Base-by-base conservation (phyloP, 257 asterid genomes). In the Apocynum venetum region DNA sequence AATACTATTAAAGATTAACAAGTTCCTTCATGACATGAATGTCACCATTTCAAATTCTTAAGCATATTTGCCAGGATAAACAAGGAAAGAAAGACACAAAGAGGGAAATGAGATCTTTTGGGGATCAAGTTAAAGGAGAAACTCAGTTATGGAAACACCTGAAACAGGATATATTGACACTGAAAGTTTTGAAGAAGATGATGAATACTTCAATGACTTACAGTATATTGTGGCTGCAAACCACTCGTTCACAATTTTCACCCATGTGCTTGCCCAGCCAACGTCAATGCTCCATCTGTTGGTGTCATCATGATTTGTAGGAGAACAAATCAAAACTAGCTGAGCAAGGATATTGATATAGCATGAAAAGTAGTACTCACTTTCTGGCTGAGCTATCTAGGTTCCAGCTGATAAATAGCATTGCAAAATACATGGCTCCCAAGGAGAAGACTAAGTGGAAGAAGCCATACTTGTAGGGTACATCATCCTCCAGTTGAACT, bases 211-310 rank as follows among this genome's bases (percentile, higher is more conserved):
- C 8, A 25, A 70, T 53, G 51, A 86, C 96, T 87, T 78, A 95
- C 97, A 53, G 77, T 95, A 95, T 73, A 93, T 82, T 53, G 98
- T 89, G 76, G 98, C 96, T 71, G 98, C 98, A 84, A 93, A 90
- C 98, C 98, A 90, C 80, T 91, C 97, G 25, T 95, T 95, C 3
- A 95, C 86, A 36, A 95, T 91, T 85, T 93, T 93, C 53, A 92
- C 98, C 98, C 97, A 94, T 2, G 96, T 91, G 76, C 98, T 93
- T 61, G 96, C 93, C 98, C 98, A 91, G 9, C 98, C 98, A 56
- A 95, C 94, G 73, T 95, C 98, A 43, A 95, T 93, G 86, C 97
- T 87, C 98, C 96, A 95, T 80, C 98, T 93, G 85, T 68, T 74
- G 25, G 70, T 43, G 73, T 55, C 55, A 59, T 51, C 67, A 4